A percentile compares a stretch with the other conserved stretches of the same genome.
Conservation (phyloP, 768 basidiomycete species). For the Podaxis pistillaris region DNA sequence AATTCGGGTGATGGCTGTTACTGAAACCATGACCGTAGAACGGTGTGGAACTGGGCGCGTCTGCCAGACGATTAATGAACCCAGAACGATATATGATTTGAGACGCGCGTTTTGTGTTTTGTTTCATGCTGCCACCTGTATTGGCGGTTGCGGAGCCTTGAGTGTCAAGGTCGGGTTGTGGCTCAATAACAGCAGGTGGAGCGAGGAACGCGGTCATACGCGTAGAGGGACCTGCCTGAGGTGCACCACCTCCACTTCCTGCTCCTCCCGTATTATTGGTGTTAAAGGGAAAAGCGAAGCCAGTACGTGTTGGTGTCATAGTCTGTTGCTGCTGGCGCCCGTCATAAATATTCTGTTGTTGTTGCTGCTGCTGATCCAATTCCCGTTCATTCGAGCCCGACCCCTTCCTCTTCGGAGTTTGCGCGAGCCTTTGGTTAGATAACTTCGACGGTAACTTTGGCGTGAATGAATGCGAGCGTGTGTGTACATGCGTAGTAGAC, state of each 20-base stretch:
- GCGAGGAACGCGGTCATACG: constrained; percentile 38
- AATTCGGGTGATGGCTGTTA: constrained; percentile 25
- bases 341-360: background rate
- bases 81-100: constrained; percentile 77
- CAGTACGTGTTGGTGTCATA: constrained; percentile 14
- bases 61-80: constrained; percentile 72
- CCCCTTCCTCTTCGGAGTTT: constrained; percentile 53
- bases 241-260: background rate
- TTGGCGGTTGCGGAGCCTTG: background rate
- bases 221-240: background rate
- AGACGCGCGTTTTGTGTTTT: constrained; percentile 58
- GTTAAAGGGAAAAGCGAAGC: constrained; percentile 1
- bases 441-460: constrained; percentile 72
- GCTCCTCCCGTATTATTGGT: background rate
- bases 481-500: constrained; percentile 46
- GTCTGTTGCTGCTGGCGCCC: constrained; percentile 2
- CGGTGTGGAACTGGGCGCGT: constrained; percentile 36
- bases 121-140: background rate
- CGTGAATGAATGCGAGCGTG: constrained; percentile 68
- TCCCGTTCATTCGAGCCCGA: constrained; percentile 28
- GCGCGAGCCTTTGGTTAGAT: constrained; percentile 37
- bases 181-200: constrained; percentile 49
- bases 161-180: constrained; percentile 18
- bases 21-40: constrained; percentile 23
- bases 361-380: background rate